Evolutionary conservation across 768 basidiomycete genomes (phyloP), one percentile per base, ranked within the genome.

Genomic region (Lactarius akahatsu): DNA sequence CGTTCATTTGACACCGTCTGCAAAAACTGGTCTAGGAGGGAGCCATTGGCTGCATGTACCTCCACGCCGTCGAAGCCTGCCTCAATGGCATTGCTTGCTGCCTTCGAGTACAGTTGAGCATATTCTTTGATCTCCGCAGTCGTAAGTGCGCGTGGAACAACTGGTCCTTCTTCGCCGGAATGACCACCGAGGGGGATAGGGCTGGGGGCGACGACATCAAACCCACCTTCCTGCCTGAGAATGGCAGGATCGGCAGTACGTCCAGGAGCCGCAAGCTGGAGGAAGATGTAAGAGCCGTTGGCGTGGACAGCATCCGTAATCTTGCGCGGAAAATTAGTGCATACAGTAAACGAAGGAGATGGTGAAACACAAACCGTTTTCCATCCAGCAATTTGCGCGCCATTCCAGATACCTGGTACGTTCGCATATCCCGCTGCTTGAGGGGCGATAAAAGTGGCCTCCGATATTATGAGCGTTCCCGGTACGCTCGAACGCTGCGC

Each of bases 11-110:
- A 34, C 18, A 32, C 7, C 15, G 26, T 20, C 30, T 32, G 54
- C 54, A 56, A 56, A 56, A 56, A 56, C 54, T 56, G 54, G 18
- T 56, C 54, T 7, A 9, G 28, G 16, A 56, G 32, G 54, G 32
- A 56, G 28, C 54, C 54, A 56, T 56, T 56, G 54, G 54, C 54
- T 18, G 18, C 15, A 18, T 56, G 28, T 32, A 50, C 1, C 30
- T 56, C 32, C 8, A 56, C 30, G 54, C 47, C n/a, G 5, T 50
- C 47, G 23, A 50, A 50, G 11, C 47, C 47, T 26, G 47, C 47
- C 47, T 50, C 23, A 4, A 47, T 23, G n/a, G 45, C 45, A n/a
- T 47, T 47, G 45, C 45, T 23, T n/a, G 45, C n/a, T 23, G 45
- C 45, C 45, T 47, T 23, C 4, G n/a, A 47, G 20, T n/a, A 4